Evolutionary conservation across 352 stramenopile genomes (phyloP).

Genomic region (Phytophthora nicotianae): DNA sequence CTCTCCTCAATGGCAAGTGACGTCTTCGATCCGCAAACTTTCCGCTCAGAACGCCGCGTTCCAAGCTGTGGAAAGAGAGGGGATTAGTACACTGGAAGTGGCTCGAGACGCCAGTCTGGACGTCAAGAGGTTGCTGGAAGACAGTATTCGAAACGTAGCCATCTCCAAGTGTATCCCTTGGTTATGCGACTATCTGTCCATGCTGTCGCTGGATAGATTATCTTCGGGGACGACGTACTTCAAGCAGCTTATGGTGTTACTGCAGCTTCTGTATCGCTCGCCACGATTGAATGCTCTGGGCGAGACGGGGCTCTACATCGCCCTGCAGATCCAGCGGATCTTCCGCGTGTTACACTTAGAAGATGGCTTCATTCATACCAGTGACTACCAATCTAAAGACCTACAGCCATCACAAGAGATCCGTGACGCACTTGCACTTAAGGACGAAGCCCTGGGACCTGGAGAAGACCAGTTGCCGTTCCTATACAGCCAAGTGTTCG

Average conservation of each 20-base stretch:
- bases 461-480: constrained; percentile 60
- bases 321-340: constrained; percentile 66
- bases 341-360: constrained; percentile 53
- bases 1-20: constrained; percentile 63
- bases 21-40: constrained; percentile 34
- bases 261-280: constrained; percentile 55
- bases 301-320: constrained; percentile 62
- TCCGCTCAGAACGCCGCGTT: constrained; percentile 56
- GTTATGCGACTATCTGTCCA: constrained; percentile 67
- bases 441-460: constrained; percentile 1
- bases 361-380: constrained; percentile 15
- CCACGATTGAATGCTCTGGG: constrained; percentile 43
- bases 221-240: constrained; percentile 58
- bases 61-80: constrained; percentile 53
- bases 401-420: constrained; percentile 28
- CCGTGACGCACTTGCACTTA: constrained; percentile 14
- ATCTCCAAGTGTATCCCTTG: constrained; percentile 70
- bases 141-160: constrained; percentile 43
- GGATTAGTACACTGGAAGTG: constrained; percentile 52
- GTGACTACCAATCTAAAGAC: constrained; percentile 16
- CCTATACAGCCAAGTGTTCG: constrained; percentile 69
- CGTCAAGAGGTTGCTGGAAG: constrained; percentile 46
- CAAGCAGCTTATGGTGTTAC: constrained; percentile 47
- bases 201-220: constrained; percentile 60
- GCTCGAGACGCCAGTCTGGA: constrained; percentile 43